Base-by-base conservation (phyloP, 257 asterid genomes). In the Forsythia viridissima region DNA sequence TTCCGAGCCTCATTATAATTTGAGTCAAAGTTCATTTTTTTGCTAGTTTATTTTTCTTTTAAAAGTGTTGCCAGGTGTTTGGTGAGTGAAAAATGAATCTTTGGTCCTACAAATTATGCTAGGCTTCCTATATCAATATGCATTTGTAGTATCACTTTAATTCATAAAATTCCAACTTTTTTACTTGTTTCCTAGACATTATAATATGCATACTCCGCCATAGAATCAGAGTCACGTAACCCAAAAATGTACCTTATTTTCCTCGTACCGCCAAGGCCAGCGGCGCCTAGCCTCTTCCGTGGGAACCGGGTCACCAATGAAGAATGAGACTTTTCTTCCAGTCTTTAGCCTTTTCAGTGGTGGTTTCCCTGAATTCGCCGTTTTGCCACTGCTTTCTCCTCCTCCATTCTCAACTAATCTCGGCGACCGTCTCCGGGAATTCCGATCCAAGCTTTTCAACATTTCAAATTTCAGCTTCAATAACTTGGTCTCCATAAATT, bases 181-280 rank as follows among this genome's bases (percentile, higher is more conserved):
- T 61, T 20, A 21, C 69, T 21, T 7, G 13, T 21, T 3, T 61
- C 69, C 37, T n/a, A 7, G 18, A 55, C 18, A 5, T n/a, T 55
- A n/a, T n/a, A 48, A 74, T 52, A 74, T n/a, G 10, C 34, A 30
- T 30, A 30, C 34, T 30, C 34, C 34, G 34, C 34, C 34, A 30
- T 20, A 15, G 37, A 55, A 75, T 66, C 57, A 61, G 5, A 42
- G 46, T 42, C 46, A 72, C 57, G 67, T 52, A 44, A 52, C 73
- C 24, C 43, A 76, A 70, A 48, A 61, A 65, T 42, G 77, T 78
- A 84, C 90, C 84, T 87, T 46, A 39, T 81, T 74, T 65, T 57
- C 73, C 71, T 73, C 76, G 69, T 82, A 87, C 75, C 90, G 84
- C 87, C 86, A 82, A 70, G 84, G 76, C 90, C 90, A 87, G n/a